phyloP scores from a whole-genome alignment of 2,329 filamentous ascomycete species.

The Nemania sp. region DNA sequence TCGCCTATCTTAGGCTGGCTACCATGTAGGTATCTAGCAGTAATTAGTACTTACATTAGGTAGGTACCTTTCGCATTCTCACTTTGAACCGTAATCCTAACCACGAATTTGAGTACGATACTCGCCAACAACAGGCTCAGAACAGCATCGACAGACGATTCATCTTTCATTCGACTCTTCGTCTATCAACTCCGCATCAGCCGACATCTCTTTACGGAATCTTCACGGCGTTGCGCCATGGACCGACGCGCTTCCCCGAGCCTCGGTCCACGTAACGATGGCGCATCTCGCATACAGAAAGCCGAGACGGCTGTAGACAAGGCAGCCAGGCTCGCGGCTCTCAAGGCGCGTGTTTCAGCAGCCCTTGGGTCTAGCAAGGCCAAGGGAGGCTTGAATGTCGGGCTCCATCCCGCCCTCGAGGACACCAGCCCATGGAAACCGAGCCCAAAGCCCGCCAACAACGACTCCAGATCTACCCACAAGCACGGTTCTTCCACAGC shows the following conservation, averaged over 20 bases:
- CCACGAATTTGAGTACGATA: too few species aligned
- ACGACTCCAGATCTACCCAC: conserved; percentile 45
- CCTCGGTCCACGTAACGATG: conserved; percentile 60
- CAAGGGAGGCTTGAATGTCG: conserved; percentile 62
- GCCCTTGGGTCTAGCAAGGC: conserved; percentile 60
- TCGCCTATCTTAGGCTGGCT: neutral
- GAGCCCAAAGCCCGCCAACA: conserved; percentile 38
- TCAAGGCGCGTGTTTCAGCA: conserved; percentile 79
- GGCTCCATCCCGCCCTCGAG: conserved; percentile 68
- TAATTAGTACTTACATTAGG: too few species aligned
- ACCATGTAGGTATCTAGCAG: neutral
- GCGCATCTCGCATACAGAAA: conserved; percentile 57
- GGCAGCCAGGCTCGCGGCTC: conserved; percentile 70
- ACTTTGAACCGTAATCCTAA: too few species aligned
- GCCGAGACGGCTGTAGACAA: conserved; percentile 63
- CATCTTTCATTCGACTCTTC: too few species aligned
- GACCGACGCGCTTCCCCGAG: conserved; percentile 56
- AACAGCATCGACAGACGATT: neutral
- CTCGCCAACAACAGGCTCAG: too few species aligned
- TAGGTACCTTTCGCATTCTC: neutral
- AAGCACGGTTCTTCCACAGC: conserved; percentile 18
- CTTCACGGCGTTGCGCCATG: conserved; percentile 44
- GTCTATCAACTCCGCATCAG: neutral
- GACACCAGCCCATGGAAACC: conserved; percentile 44
- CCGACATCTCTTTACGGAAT: neutral